Conservation (phyloP, 2,329 filamentous ascomycete genomes). For the Microdochium paspali region DNA sequence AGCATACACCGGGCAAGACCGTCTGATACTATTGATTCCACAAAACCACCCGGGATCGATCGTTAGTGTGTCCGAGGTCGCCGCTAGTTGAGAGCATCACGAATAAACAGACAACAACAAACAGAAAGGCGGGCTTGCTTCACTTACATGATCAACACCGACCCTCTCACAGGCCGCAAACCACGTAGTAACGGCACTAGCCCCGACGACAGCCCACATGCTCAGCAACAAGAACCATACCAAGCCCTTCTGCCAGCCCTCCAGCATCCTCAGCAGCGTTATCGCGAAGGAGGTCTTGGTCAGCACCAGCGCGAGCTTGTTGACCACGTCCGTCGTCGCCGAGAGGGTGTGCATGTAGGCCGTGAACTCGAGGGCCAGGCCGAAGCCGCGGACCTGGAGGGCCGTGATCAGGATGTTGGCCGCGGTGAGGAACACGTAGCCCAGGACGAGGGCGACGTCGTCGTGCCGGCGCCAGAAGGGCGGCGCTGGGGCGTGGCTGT, state of each 20-base stretch:
- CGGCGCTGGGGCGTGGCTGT: too few relatives aligned
- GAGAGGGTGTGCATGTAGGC: slow-evolving; percentile 3
- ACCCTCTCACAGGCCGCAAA: neutral
- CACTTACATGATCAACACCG: neutral
- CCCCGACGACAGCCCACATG: slow-evolving; percentile 3
- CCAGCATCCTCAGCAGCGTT: slow-evolving; percentile 5
- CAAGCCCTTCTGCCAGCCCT: slow-evolving; percentile 1
- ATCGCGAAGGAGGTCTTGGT: slow-evolving; percentile 13
- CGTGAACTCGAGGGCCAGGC: slow-evolving; percentile 1
- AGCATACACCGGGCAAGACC: neutral
- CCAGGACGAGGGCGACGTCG: slow-evolving; percentile 1
- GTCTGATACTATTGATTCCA: neutral
- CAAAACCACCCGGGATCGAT: too few relatives aligned
- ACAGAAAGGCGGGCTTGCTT: too few relatives aligned
- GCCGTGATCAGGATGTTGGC: slow-evolving; percentile 4
- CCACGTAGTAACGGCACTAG: neutral
- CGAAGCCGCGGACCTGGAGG: slow-evolving; percentile 6
- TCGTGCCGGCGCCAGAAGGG: neutral
- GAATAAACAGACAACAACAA: too few relatives aligned
- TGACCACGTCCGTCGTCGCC: slow-evolving; percentile 2
- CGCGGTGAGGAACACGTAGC: slow-evolving; percentile 8
- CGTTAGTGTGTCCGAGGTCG: too few relatives aligned
- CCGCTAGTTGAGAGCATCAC: too few relatives aligned
- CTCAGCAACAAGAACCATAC: slow-evolving; percentile 7
- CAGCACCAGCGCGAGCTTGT: slow-evolving; percentile 7